phyloP scores from a whole-genome alignment of 257 asterid genomes.

The Plantago elongata region DNA sequence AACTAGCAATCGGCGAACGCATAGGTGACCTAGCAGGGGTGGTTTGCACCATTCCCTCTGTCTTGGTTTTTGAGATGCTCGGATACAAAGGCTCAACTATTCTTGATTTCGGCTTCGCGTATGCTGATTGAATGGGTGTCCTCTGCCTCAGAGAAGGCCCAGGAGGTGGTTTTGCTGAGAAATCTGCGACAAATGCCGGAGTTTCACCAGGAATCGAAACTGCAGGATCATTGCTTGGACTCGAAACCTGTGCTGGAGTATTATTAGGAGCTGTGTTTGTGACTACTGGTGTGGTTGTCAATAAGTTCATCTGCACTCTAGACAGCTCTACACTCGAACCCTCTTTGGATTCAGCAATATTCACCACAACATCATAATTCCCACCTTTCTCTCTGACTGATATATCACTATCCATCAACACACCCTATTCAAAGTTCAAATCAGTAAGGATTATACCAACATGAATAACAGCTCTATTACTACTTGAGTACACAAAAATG shows the following conservation, averaged over 20 bases:
- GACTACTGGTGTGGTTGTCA: conserved; percentile 8
- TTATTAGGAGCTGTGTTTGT: background rate
- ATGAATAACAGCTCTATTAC: no score
- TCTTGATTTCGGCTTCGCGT: conserved; percentile 57
- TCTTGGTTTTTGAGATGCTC: conserved; percentile 18
- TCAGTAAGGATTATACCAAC: no score
- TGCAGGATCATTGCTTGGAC: no score
- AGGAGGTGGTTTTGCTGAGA: conserved; percentile 30
- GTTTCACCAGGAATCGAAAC: background rate
- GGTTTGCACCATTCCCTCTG: conserved; percentile 23
- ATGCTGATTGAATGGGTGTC: conserved; percentile 22
- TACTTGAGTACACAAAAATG: no score
- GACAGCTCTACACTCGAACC: conserved; percentile 23
- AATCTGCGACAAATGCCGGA: conserved; percentile 17
- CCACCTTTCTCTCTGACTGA: no score
- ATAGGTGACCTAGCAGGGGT: conserved; percentile 29
- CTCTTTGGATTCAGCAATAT: conserved; percentile 17
- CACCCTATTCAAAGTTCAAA: no score
- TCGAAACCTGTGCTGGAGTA: conserved; percentile 20
- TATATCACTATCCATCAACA: no score
- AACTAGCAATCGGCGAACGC: conserved; percentile 31
- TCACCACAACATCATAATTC: background rate
- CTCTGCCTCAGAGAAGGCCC: conserved; percentile 29
- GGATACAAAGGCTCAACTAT: conserved; percentile 52
- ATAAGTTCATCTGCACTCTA: conserved; percentile 30